Evolutionary conservation across 1,139 yeast genomes (phyloP).

Genomic region (Pichia kudriavzevii): DNA sequence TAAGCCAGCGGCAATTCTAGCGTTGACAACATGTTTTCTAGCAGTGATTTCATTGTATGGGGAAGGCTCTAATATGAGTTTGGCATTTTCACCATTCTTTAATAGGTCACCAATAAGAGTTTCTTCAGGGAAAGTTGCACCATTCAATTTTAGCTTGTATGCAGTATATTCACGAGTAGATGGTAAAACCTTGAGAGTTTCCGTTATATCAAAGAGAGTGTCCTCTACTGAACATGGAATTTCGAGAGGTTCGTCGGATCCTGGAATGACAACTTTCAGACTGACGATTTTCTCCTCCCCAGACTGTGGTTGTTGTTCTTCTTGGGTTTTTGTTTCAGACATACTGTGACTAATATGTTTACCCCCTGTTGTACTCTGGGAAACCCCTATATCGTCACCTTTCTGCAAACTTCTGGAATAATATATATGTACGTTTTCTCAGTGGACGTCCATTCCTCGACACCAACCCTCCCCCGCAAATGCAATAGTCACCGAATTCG

Average conservation of each 20-base stretch:
- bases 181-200: constrained; percentile 48
- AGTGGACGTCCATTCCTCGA: no score
- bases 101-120: constrained; percentile 13
- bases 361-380: no score
- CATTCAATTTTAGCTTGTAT: constrained; percentile 35
- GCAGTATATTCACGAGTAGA: constrained; percentile 54
- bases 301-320: constrained; percentile 3
- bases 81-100: constrained; percentile 25
- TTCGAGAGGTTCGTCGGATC: constrained; percentile 26
- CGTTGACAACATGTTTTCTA: constrained; percentile 37
- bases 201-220: constrained; percentile 50
- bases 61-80: constrained; percentile 24
- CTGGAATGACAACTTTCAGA: constrained; percentile 24
- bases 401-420: no score
- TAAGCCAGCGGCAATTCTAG: constrained; percentile 42
- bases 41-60: constrained; percentile 42
- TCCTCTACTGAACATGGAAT: constrained; percentile 37
- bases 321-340: constrained; percentile 13
- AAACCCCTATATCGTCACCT: no score
- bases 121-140: constrained; percentile 7
- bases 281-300: constrained; percentile 15
- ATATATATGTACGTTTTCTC: no score
- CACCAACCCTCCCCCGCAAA: constrained; percentile 2
- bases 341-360: no score
- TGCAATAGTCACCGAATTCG: background rate